phyloP scores from a whole-genome alignment of 2,329 filamentous ascomycete species.

The Penicillium fuscoglaucum region DNA sequence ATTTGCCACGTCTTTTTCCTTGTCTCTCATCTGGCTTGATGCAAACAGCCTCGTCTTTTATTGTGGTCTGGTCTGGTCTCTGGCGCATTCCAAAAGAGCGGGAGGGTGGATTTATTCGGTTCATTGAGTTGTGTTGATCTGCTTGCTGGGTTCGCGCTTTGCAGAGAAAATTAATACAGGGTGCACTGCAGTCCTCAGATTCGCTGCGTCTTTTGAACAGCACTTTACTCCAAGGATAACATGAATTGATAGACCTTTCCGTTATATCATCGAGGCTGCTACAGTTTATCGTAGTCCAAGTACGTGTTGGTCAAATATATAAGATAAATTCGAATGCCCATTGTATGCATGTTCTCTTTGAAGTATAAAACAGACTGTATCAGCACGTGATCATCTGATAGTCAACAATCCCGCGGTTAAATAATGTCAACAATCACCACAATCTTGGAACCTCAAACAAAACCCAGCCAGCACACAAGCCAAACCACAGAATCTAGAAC shows the following conservation, averaged over 20 bases:
- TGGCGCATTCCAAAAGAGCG: conserved; percentile 39
- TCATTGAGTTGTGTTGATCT: conserved; percentile 34
- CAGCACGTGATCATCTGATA: conserved; percentile 2
- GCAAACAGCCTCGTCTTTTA: conserved; percentile 13
- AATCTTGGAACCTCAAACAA: background rate
- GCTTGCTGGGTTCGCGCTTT: conserved; percentile 33
- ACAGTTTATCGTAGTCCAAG: background rate
- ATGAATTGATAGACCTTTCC: conserved; percentile 25
- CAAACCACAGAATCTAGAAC: too few species aligned
- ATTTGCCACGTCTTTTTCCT: conserved; percentile 22
- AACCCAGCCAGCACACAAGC: background rate
- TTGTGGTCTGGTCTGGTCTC: conserved; percentile 30
- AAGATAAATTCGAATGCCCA: background rate
- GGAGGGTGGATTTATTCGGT: conserved; percentile 34
- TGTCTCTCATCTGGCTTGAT: conserved; percentile 22
- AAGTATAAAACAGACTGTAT: conserved; percentile 2
- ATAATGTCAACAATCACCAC: background rate
- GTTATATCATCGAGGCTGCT: conserved; percentile 14
- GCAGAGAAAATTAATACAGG: conserved; percentile 32
- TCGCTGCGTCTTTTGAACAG: conserved; percentile 19
- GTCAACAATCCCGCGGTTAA: conserved; percentile 8
- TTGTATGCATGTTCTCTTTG: background rate
- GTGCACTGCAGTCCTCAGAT: conserved; percentile 16
- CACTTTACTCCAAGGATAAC: conserved; percentile 18
- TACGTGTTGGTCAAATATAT: background rate